phyloP scores from a whole-genome alignment of 140 eudicot species.

The Anethum foeniculum region DNA sequence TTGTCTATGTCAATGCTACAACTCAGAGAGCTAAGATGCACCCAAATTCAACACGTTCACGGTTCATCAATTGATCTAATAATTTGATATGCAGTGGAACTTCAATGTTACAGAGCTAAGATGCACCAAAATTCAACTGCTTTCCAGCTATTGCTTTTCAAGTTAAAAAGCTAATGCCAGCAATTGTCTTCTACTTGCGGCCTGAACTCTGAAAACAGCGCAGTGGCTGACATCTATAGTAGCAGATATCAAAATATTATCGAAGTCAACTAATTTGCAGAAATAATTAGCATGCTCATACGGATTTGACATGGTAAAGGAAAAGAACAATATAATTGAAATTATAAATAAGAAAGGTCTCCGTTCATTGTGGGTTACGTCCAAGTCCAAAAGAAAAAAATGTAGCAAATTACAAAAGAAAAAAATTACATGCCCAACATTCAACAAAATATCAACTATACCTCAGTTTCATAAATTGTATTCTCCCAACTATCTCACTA shows the following conservation, averaged over 20 bases:
- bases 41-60: too few relatives aligned
- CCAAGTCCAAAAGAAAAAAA: background rate
- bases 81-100: too few relatives aligned
- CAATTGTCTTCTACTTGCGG: background rate
- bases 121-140: background rate
- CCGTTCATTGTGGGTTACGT: background rate
- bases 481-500: background rate
- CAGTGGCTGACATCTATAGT: background rate
- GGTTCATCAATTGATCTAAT: background rate
- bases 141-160: background rate
- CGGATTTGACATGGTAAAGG: background rate
- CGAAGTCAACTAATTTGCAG: background rate
- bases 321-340: background rate
- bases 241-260: background rate
- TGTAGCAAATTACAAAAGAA: background rate
- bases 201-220: background rate
- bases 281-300: background rate
- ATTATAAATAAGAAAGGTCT: background rate
- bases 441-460: background rate
- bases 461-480: background rate
- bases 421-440: background rate
- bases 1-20: too few relatives aligned
- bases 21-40: too few relatives aligned
- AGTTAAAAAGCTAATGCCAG: background rate
- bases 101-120: background rate